Evolutionary conservation across 148 eudicot species (phyloP), one percentile per base, ranked within the genome.

Genomic region (Selenicereus undatus): DNA sequence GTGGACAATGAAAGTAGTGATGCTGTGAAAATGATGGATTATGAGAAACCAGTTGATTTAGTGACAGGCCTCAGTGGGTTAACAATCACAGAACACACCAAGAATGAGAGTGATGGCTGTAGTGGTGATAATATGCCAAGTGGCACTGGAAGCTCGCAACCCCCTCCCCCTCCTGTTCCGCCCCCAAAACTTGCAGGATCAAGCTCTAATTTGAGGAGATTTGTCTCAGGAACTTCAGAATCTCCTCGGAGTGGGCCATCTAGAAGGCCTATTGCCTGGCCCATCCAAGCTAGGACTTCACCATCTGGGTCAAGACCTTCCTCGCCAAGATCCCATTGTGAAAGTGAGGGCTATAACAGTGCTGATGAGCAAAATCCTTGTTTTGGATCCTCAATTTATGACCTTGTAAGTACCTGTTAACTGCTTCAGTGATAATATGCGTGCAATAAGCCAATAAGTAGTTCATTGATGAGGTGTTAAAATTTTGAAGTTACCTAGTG

Each of bases 301-400:
- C 97, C 97, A 62, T 84, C 92, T 77, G 97, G 86, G 54, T 93
- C 99, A 21, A 89, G 90, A 77, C 98, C 99, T 80, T 93, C 98
- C 71, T 96, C 99, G 13, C 99, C 99, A 0, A 87, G 95, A 81
- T 88, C 94, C 80, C 97, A 92, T 80, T 86, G 89, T 86, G 99
- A 95, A 70, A 87, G 69, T 82, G 99, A 96, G 88, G 99, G 99
- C 26, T 96, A 96, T 84, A 96, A 96, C 82, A 96, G 99, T 78
- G 98, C 98, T 60, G 99, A 96, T 87, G 99, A 96, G 88, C 99
- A 93, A 74, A 86, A 81, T 81, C 89, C 95, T 24, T 81, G 87
- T 82, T 96, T 81, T 82, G 93, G 90, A 45, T 84, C 95, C 82
- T 89, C 93, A 32, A 87, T 85, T 82, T 87, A 91, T 81, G 98